Base-by-base conservation (phyloP, 192 early-diverging fungal genomes). In the Kickxella alabastrina region DNA sequence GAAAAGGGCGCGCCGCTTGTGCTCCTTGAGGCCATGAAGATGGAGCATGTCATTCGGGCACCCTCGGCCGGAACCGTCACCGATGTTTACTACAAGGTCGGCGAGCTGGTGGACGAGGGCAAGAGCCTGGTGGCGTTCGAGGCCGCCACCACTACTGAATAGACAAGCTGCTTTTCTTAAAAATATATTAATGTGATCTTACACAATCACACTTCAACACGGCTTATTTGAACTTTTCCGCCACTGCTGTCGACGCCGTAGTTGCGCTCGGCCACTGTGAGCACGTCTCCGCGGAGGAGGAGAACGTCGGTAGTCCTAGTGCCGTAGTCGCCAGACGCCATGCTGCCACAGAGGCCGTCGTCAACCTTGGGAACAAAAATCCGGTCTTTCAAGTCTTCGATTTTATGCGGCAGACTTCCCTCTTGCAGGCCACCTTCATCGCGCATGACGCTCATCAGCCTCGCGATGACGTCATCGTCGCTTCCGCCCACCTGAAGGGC, bases 11-110 rank as follows among this genome's bases (percentile, higher is more conserved):
- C 84, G 39, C 80, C 84, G 29, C 65, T 98, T 25, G 69, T 95
- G 3, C 80, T 98, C 25, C 75, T 98, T 25, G 95, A 98, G 59
- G 95, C 95, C 15, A 98, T 98, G 95, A 98, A 98, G 82, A 98
- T 98, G 95, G 95, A 98, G 81, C 93, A 96, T 51, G 81, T 91
- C 38, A 87, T 97, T 52, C 85, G 83, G 60, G 85, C 91, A 1
- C 92, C 92, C 4, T 45, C 71, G 25, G 69, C 80, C 10, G 94
- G 91, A 15, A 77, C 74, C 4, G 63, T 97, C 45, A 75, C 82
- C 26, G 79, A 84, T 35, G 81, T 97, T 17, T 78, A 83, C 55
- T 95, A 88, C 66, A 84, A 71, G 28, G 85, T 91, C 4, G 93
- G 93, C 24, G 92, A 95, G 27, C 65, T 95, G 58, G 93, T 95